These are phyloP conservation scores for Selenicereus undatus DNA, from an alignment of 148 eudicot genomes.

Conservation along the genomic window DNA sequence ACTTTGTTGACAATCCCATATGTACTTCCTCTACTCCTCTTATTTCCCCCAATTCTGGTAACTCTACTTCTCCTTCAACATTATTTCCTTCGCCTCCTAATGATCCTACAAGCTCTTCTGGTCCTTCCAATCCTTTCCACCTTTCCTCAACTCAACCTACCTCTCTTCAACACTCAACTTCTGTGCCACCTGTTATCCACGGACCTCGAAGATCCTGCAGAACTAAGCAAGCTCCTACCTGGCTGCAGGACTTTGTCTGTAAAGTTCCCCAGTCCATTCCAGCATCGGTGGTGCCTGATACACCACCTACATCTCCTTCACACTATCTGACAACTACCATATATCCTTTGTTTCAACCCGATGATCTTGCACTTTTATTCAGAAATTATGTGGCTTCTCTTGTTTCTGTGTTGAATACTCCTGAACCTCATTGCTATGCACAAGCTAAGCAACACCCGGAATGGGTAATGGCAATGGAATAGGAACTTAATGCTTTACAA, in stretches of 20 bases:
- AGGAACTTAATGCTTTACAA: background rate
- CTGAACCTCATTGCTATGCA: background rate
- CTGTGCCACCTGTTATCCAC: background rate
- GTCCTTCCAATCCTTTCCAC: too few relatives aligned
- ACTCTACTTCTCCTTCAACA: too few relatives aligned
- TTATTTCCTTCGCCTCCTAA: too few relatives aligned
- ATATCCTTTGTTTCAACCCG: background rate
- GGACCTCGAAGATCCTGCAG: background rate
- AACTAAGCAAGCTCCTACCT: background rate
- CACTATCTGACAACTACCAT: too few relatives aligned
- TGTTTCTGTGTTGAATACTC: background rate
- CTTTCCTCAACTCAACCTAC: too few relatives aligned
- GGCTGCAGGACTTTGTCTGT: background rate
- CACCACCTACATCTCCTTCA: background rate
- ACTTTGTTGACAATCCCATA: background rate
- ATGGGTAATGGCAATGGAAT: background rate
- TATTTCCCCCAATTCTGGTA: too few relatives aligned
- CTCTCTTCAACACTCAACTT: background rate
- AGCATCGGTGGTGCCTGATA: background rate
- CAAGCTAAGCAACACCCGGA: background rate
- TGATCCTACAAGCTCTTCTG: too few relatives aligned
- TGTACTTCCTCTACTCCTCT: too few relatives aligned
- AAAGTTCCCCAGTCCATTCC: too few relatives aligned
- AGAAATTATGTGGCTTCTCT: background rate
- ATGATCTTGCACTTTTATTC: background rate